A percentile compares a stretch with the other conserved stretches of the same genome.
These are phyloP conservation scores for Carex parvula DNA, from an alignment of 176 grass and related monocot genomes.

Conservation along the genomic window DNA sequence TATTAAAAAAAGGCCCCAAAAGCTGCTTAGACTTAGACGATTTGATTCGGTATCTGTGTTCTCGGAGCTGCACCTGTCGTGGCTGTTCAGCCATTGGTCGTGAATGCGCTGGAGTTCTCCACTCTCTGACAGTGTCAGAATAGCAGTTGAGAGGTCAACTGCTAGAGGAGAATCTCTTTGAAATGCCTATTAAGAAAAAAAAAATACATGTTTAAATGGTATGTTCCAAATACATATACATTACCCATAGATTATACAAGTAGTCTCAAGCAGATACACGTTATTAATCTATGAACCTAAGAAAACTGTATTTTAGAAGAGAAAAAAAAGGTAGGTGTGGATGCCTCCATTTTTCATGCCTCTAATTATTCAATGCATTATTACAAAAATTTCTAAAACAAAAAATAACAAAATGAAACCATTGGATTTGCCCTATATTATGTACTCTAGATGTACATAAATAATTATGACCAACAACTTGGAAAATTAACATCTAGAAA, in stretches of 20 bases:
- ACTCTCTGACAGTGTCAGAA: conserved; percentile 80
- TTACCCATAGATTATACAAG: not conserved
- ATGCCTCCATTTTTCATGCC: not conserved
- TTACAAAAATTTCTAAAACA: not conserved
- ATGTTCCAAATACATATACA: not conserved
- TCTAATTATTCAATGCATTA: not conserved
- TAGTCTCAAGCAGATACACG: not conserved
- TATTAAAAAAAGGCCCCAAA: conserved; percentile 81
- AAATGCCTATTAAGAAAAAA: conserved; percentile 54
- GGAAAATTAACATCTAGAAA: not conserved
- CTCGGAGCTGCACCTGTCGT: conserved; percentile 39
- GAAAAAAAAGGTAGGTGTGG: not conserved
- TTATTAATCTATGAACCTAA: not conserved
- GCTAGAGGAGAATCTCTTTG: conserved; percentile 84
- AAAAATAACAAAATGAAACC: not conserved
- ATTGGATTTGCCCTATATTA: not conserved
- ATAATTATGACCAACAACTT: not conserved
- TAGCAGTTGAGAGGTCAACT: conserved; percentile 71
- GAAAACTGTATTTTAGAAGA: not conserved
- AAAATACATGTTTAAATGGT: conserved; percentile 20
- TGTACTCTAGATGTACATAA: not conserved
- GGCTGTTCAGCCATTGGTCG: conserved; percentile 47
- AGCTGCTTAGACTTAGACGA: conserved; percentile 55
- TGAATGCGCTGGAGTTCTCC: conserved; percentile 82
- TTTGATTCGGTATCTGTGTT: conserved; percentile 38